Evolutionary conservation across 148 eudicot genomes (phyloP).

Genomic region (Polygonum maritimum): DNA sequence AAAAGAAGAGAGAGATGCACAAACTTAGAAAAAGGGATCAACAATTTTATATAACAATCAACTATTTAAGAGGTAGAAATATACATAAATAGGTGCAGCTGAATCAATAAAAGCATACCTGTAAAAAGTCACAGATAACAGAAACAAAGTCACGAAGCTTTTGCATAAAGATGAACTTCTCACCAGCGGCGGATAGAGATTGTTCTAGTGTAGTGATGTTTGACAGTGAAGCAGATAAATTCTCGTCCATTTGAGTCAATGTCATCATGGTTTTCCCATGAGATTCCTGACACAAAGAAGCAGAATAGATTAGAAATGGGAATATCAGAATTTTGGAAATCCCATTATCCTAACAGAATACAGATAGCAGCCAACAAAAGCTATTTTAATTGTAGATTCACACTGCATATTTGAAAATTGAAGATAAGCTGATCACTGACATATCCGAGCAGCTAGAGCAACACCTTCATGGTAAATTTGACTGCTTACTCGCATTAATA

Average conservation of each 20-base stretch:
- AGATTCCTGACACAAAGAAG: constrained; percentile 52
- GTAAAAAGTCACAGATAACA: constrained; percentile 88
- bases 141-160: constrained; percentile 94
- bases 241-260: constrained; percentile 58
- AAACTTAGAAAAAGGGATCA: background rate
- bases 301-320: background rate
- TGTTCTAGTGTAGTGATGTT: constrained; percentile 60
- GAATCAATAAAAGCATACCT: constrained; percentile 55
- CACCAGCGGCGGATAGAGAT: constrained; percentile 67
- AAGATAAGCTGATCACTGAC: background rate
- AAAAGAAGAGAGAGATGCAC: background rate
- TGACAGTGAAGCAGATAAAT: constrained; percentile 50
- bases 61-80: background rate
- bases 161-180: constrained; percentile 98
- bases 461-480: background rate
- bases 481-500: background rate
- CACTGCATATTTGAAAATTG: background rate
- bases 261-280: constrained; percentile 58
- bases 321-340: background rate
- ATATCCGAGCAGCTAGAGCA: background rate
- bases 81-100: constrained; percentile 9
- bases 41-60: background rate
- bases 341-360: background rate
- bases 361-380: background rate
- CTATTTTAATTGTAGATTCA: background rate